Conservation (phyloP, 148 eudicot genomes). For the Heliamphora exappendiculata region DNA sequence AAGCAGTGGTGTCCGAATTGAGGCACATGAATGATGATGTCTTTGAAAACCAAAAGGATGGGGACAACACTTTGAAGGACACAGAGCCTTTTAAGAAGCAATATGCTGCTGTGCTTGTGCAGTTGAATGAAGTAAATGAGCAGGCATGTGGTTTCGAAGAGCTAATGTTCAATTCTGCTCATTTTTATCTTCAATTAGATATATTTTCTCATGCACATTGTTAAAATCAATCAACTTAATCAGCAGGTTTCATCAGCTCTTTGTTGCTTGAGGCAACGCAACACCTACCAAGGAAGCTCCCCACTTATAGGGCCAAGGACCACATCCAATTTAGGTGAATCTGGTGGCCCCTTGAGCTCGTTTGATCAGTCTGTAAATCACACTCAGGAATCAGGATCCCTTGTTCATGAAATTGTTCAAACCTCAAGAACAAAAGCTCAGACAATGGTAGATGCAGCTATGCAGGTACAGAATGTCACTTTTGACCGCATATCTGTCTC, state of each 20-base stretch:
- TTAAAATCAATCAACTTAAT: constrained; percentile 13
- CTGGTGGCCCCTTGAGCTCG: constrained; percentile 30
- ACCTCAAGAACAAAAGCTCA: constrained; percentile 76
- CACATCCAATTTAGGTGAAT: constrained; percentile 26
- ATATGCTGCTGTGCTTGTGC: constrained; percentile 86
- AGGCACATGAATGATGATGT: constrained; percentile 88
- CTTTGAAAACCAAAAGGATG: constrained; percentile 41
- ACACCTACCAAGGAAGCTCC: constrained; percentile 65
- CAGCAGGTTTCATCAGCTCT: constrained; percentile 82
- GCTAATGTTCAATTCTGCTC: not conserved
- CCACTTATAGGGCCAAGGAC: constrained; percentile 41
- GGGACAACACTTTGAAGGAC: constrained; percentile 45
- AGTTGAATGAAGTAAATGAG: constrained; percentile 70
- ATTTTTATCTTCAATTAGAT: not conserved
- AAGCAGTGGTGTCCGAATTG: constrained; percentile 74
- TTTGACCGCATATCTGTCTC: not conserved
- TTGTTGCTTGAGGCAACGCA: constrained; percentile 66
- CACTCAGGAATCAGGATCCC: constrained; percentile 49
- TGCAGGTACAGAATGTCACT: constrained; percentile 48
- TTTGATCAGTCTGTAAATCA: constrained; percentile 36
- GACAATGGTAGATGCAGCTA: constrained; percentile 75
- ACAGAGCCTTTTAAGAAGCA: constrained; percentile 83
- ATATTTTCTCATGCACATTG: not conserved
- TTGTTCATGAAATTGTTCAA: constrained; percentile 62
- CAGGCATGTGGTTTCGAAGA: constrained; percentile 42